Percentiles rank a stretch among this genome's conserved stretches.
These are phyloP conservation scores for Emericellopsis atlantica DNA, from an alignment of 2,329 filamentous ascomycete species.

Conservation along the genomic window DNA sequence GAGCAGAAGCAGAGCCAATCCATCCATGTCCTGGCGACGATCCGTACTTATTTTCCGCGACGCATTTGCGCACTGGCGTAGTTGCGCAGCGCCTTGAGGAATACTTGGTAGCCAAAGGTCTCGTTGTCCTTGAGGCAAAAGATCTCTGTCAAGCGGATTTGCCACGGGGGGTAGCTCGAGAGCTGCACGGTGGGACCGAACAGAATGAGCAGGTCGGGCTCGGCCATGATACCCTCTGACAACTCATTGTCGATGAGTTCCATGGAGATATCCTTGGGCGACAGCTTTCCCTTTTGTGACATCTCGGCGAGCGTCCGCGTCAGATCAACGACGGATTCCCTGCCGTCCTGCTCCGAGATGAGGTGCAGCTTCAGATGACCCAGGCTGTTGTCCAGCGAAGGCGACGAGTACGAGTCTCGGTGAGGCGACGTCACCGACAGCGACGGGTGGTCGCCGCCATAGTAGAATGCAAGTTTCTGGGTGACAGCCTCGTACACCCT, in stretches of 20 bases:
- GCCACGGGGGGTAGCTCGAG: conserved; percentile 92
- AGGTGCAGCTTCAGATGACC: conserved; percentile 53
- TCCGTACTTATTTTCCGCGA: conserved; percentile 45
- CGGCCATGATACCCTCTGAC: conserved; percentile 63
- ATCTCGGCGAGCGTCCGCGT: conserved; percentile 92
- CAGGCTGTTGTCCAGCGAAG: conserved; percentile 13
- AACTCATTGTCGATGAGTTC: conserved; percentile 88
- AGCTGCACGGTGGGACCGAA: conserved; percentile 78
- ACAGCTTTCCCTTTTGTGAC: conserved; percentile 80
- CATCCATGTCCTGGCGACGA: neutral
- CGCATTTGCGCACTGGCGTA: conserved; percentile 84
- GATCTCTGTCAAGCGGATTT: conserved; percentile 88
- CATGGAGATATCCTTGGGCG: conserved; percentile 66
- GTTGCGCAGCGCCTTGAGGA: conserved; percentile 71
- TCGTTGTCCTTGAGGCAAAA: conserved; percentile 68
- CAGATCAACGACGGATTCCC: conserved; percentile 87
- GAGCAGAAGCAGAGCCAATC: neutral
- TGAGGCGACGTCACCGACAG: conserved; percentile 44
- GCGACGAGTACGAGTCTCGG: conserved; percentile 21
- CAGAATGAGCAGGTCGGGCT: conserved; percentile 80
- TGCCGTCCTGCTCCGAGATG: conserved; percentile 76
- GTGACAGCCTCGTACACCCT: conserved; percentile 69
- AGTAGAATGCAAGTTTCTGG: conserved; percentile 76
- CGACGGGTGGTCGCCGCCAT: conserved; percentile 60
- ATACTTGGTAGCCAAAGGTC: conserved; percentile 87